Base-by-base conservation (phyloP, 1,284 basidiomycete genomes). In the Ceratobasidium sp. region DNA sequence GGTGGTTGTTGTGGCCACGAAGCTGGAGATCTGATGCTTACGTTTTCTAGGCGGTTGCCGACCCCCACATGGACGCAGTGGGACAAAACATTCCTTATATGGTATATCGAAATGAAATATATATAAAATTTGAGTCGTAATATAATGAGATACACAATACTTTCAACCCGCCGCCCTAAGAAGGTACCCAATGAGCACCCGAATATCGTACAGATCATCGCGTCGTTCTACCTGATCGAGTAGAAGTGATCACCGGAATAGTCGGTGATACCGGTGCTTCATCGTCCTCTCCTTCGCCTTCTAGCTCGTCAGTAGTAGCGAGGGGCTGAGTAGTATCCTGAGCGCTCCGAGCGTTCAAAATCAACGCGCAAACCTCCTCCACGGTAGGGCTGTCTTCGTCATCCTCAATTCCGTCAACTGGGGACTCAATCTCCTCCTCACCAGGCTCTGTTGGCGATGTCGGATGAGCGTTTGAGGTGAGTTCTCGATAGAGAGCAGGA, bases 281-380 rank as follows among this genome's bases (percentile, higher is more conserved):
- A 33, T 23, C 44, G 23, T 68, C 49, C 26, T 51, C 44, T 42
- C 15, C 66, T 12, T n/a, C 66, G 23, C 9, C 13, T 33, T 68
- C 66, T 5, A 51, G 44, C 46, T 68, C 66, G 15, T 68, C 66
- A 5, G 23, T 26, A 28, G 7, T 39, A 28, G 1, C 44, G 51
- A 68, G n/a, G 7, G 46, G 28, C 33, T 51, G 66, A 2, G 7
- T 3, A 1, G 46, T 42, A 51, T 68, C 66, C 6, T 53, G 66
- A 51, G 23, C 49, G 12, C 2, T 49, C 26, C 20, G 66, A 9
- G 46, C 66, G 7, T 51, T 28, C 44, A 68, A 23, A 33, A 68
- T 49, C 28, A 68, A 18, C 5, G 15, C 46, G n/a, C 42, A 68
- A 12, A 68, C 66, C 44, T 68, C 66, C 23, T 68, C 66, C 23